Conservation (phyloP, 139 green algal genomes). For the Helicosporidium sp. region DNA sequence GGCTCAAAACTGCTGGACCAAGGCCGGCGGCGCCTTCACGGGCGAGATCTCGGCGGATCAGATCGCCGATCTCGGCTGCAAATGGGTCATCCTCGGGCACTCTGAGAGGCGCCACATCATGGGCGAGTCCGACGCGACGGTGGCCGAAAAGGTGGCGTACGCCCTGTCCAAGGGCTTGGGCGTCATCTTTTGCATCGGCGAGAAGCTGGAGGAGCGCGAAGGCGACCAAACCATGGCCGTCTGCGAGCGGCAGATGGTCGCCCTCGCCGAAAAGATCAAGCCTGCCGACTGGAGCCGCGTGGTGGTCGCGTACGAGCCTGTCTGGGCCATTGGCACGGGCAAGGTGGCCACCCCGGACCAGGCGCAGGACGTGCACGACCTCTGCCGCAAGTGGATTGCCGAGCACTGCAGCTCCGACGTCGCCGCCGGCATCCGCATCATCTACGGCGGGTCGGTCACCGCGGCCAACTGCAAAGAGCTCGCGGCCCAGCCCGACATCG, state of each 20-base stretch:
- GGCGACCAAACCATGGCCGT: conserved; percentile 27
- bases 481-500: conserved; percentile 16
- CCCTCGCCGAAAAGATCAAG: conserved; percentile 23
- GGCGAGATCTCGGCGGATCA: conserved; percentile 35
- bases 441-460: conserved; percentile 25
- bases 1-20: conserved; percentile 76
- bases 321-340: conserved; percentile 72
- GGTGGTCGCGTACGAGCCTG: conserved; percentile 96
- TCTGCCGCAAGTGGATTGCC: conserved; percentile 59
- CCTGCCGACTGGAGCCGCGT: conserved; percentile 71
- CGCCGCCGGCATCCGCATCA: conserved; percentile 14
- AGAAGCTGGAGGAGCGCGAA: conserved; percentile 86
- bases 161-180: conserved; percentile 60
- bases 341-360: conserved; percentile 79
- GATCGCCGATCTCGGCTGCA: conserved; percentile 31
- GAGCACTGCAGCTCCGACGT: conserved; percentile 35
- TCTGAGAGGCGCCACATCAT: conserved; percentile 69
- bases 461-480: conserved; percentile 15
- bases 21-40: conserved; percentile 70
- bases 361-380: conserved; percentile 64
- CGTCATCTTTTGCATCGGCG: conserved; percentile 93
- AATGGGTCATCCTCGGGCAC: conserved; percentile 91
- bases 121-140: conserved; percentile 67
- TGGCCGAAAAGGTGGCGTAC: conserved; percentile 70
- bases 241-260: conserved; percentile 16